These are phyloP conservation scores for Cylindricascospora bacillispora DNA, from an alignment of 1,139 yeast genomes.

Conservation along the genomic window DNA sequence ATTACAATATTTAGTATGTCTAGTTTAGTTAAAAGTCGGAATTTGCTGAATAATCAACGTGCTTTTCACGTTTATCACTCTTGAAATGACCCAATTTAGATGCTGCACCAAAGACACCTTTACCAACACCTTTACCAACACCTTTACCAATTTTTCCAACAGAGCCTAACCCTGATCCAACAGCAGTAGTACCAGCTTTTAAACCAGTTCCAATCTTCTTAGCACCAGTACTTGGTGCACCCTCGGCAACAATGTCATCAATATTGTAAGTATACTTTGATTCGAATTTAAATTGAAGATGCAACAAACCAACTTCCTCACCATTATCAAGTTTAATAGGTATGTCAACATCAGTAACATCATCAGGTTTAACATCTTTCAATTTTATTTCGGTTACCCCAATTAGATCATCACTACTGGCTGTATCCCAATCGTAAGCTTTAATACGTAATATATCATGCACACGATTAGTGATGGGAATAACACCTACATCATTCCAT, in stretches of 20 bases:
- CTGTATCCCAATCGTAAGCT: slow-evolving; percentile 86
- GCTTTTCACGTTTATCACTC: too few species aligned
- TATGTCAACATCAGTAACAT: slow-evolving; percentile 39
- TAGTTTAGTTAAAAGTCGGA: too few species aligned
- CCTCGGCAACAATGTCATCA: slow-evolving; percentile 28
- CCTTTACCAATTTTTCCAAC: slow-evolving; percentile 20
- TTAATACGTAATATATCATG: slow-evolving; percentile 46
- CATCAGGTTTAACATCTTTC: slow-evolving; percentile 46
- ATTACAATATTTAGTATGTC: too few species aligned
- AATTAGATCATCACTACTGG: slow-evolving; percentile 69
- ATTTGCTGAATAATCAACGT: too few species aligned
- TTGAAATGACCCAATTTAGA: too few species aligned
- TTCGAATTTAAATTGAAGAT: slow-evolving; percentile 46
- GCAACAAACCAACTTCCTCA: slow-evolving; percentile 54
- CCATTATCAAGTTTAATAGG: slow-evolving; percentile 33
- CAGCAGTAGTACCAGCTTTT: slow-evolving; percentile 22
- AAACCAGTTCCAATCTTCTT: slow-evolving; percentile 26
- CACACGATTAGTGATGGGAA: slow-evolving; percentile 44
- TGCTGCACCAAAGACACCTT: neutral
- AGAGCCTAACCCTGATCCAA: slow-evolving; percentile 33
- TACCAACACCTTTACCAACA: slow-evolving; percentile 2
- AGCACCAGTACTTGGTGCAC: slow-evolving; percentile 6
- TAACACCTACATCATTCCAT: slow-evolving; percentile 56
- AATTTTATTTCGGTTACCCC: slow-evolving; percentile 56
- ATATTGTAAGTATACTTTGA: slow-evolving; percentile 49